These are phyloP conservation scores for Plasmopara muralis DNA, from an alignment of 352 stramenopile species.

Conservation along the genomic window DNA sequence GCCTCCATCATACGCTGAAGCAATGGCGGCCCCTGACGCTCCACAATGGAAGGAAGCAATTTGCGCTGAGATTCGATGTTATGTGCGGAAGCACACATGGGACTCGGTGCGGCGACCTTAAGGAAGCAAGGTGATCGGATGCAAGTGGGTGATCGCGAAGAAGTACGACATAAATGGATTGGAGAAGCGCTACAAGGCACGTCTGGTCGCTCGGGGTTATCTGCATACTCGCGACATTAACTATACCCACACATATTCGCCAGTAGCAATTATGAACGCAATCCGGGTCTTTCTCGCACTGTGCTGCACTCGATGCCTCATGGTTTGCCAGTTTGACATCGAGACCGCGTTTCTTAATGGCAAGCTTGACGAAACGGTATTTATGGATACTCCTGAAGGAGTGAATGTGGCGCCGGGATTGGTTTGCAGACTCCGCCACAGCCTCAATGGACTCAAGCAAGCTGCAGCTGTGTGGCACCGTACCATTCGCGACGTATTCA, in stretches of 20 bases:
- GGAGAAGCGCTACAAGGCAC: slow-evolving; percentile 22
- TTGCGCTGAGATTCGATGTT: neutral
- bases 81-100: slow-evolving; percentile 15
- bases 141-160: slow-evolving; percentile 13
- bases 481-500: slow-evolving; percentile 14
- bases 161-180: slow-evolving; percentile 16
- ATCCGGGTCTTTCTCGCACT: slow-evolving; percentile 19
- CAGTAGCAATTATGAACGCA: slow-evolving; percentile 18
- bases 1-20: neutral
- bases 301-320: neutral
- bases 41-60: neutral
- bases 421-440: slow-evolving; percentile 21
- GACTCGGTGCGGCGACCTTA: slow-evolving; percentile 1
- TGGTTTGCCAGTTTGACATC: slow-evolving; percentile 1
- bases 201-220: slow-evolving; percentile 21
- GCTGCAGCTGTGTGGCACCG: slow-evolving; percentile 22
- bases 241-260: slow-evolving; percentile 23
- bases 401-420: slow-evolving; percentile 8
- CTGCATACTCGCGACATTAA: slow-evolving; percentile 18
- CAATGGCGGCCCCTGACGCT: neutral
- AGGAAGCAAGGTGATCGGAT: slow-evolving; percentile 3
- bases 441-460: slow-evolving; percentile 35
- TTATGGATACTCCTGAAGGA: slow-evolving; percentile 15
- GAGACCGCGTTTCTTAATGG: slow-evolving; percentile 22
- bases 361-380: slow-evolving; percentile 19